These are phyloP conservation scores for Pezicula rhizophila DNA, from an alignment of 2,329 filamentous ascomycete species.

Conservation along the genomic window DNA sequence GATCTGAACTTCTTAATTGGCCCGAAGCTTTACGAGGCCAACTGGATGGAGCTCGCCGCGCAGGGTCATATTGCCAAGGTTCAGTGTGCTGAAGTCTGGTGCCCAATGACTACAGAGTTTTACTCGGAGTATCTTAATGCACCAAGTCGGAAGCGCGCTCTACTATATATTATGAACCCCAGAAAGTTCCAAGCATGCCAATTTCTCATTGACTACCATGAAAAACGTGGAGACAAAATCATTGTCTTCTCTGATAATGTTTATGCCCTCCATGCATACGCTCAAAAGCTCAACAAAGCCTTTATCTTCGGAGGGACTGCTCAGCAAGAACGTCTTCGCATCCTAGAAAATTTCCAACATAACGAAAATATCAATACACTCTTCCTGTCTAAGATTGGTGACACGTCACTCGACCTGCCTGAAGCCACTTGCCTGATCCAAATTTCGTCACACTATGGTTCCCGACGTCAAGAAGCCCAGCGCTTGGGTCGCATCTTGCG, in stretches of 20 bases:
- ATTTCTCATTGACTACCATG: slow-evolving; percentile 97
- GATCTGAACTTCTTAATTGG: slow-evolving; percentile 97
- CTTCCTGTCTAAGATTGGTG: slow-evolving; percentile 95
- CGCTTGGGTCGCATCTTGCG: slow-evolving; percentile 86
- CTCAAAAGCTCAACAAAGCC: slow-evolving; percentile 74
- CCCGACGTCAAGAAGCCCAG: slow-evolving; percentile 92
- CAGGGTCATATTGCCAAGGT: slow-evolving; percentile 96
- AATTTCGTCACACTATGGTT: slow-evolving; percentile 96
- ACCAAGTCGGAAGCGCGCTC: slow-evolving; percentile 57
- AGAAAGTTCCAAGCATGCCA: slow-evolving; percentile 95
- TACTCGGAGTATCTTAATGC: slow-evolving; percentile 85
- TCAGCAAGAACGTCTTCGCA: slow-evolving; percentile 77
- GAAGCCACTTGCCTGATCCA: slow-evolving; percentile 96
- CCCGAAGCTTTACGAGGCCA: slow-evolving; percentile 95
- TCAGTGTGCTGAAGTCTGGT: slow-evolving; percentile 98
- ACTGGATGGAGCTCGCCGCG: slow-evolving; percentile 98
- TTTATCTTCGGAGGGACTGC: slow-evolving; percentile 88
- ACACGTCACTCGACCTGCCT: slow-evolving; percentile 94
- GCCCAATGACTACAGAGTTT: slow-evolving; percentile 97
- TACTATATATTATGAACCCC: slow-evolving; percentile 96
- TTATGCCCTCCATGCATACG: slow-evolving; percentile 82
- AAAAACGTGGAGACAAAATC: slow-evolving; percentile 90
- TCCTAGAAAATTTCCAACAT: slow-evolving; percentile 92
- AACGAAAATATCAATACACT: slow-evolving; percentile 87
- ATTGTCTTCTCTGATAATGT: slow-evolving; percentile 99